A percentile compares a stretch with the other conserved stretches of the same genome.
These are phyloP conservation scores for Trichothecium roseum DNA, from an alignment of 2,329 filamentous ascomycete species.

Conservation along the genomic window DNA sequence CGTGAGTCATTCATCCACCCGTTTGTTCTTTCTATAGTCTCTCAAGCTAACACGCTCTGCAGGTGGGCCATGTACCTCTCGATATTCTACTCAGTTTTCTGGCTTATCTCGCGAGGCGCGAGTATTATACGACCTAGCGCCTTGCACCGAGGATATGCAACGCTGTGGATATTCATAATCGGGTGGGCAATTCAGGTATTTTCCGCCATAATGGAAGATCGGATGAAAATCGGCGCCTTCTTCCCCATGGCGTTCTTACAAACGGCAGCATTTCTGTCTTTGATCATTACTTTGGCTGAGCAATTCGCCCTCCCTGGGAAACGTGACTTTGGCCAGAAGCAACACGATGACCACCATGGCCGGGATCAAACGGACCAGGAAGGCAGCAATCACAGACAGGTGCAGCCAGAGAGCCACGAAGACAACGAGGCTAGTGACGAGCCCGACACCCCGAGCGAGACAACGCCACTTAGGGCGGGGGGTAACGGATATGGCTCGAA, in stretches of 20 bases:
- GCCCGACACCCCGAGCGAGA: constrained; percentile 30
- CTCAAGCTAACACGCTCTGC: not conserved
- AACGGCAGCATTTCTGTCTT: constrained; percentile 61
- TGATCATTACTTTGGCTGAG: constrained; percentile 69
- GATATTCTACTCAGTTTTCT: constrained; percentile 69
- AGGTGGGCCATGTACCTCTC: constrained; percentile 78
- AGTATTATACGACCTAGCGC: constrained; percentile 77
- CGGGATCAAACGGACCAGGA: constrained; percentile 16
- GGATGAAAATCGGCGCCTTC: constrained; percentile 60
- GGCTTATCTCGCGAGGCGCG: constrained; percentile 71
- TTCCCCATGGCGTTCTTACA: constrained; percentile 80
- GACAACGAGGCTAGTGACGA: constrained; percentile 8
- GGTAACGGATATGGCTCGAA: constrained; percentile 23
- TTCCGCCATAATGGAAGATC: constrained; percentile 66
- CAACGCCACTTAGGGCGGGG: constrained; percentile 38
- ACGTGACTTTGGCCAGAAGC: constrained; percentile 52
- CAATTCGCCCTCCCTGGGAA: constrained; percentile 68
- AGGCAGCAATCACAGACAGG: constrained; percentile 1
- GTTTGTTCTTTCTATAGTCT: not conserved
- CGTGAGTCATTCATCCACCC: constrained; percentile 30
- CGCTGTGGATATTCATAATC: constrained; percentile 74
- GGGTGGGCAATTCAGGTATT: constrained; percentile 64
- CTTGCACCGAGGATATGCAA: constrained; percentile 68
- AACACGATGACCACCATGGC: constrained; percentile 38
- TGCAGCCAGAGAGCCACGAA: constrained; percentile 2